Percentiles rank a stretch among this genome's conserved stretches.
Conservation (phyloP, 805 yeast species). For the Blastobotrys chiropterorum region DNA sequence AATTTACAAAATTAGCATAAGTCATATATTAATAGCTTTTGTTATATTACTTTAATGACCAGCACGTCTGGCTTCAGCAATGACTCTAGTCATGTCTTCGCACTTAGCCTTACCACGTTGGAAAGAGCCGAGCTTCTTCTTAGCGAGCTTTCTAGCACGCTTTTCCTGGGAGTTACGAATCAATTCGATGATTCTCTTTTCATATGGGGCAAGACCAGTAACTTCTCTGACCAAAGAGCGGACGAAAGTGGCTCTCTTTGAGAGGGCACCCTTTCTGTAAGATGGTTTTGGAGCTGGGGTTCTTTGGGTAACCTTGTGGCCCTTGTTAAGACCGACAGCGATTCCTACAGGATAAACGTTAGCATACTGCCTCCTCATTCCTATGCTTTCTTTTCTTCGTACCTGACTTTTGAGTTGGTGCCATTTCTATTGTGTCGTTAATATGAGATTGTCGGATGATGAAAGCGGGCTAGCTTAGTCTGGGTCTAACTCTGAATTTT, state of each 20-base stretch:
- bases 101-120: slow-evolving; percentile 99
- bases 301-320: slow-evolving; percentile 89
- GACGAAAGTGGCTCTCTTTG: slow-evolving; percentile 95
- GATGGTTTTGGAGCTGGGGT: slow-evolving; percentile 84
- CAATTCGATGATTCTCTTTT: slow-evolving; percentile 98
- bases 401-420: slow-evolving; percentile 24
- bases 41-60: slow-evolving; percentile 16
- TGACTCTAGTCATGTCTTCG: slow-evolving; percentile 95
- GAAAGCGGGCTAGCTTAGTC: slow-evolving; percentile 5
- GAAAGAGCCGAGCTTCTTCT: slow-evolving; percentile 99
- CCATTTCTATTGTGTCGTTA: slow-evolving; percentile 16
- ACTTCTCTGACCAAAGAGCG: slow-evolving; percentile 95
- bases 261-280: slow-evolving; percentile 92
- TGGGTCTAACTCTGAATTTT: background rate
- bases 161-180: slow-evolving; percentile 99
- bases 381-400: slow-evolving; percentile 8
- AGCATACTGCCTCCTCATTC: background rate
- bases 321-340: slow-evolving; percentile 99
- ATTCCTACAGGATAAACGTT: slow-evolving; percentile 45
- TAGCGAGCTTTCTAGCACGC: slow-evolving; percentile 99
- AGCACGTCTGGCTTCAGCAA: slow-evolving; percentile 80
- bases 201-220: slow-evolving; percentile 98
- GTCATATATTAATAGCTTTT: background rate
- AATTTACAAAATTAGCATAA: background rate
- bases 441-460: slow-evolving; percentile 3